These are phyloP conservation scores for Chytriomyces sp. DNA, from an alignment of 192 early-diverging fungal species.

Conservation along the genomic window DNA sequence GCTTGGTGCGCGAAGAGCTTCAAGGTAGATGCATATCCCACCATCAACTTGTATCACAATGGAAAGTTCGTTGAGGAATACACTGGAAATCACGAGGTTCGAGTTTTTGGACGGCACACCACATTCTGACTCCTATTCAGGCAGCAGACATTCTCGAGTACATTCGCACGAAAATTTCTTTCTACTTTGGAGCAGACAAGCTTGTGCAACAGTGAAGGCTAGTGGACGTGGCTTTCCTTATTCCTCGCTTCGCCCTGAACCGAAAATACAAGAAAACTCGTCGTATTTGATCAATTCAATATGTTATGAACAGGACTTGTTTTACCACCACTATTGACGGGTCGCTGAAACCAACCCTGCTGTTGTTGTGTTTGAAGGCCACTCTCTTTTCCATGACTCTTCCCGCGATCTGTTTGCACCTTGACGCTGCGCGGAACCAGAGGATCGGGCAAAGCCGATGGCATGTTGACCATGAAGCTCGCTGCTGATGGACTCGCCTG, in stretches of 20 bases:
- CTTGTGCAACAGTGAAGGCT: neutral
- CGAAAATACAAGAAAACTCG: too few species aligned
- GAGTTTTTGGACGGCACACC: too few species aligned
- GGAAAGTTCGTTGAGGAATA: conserved; percentile 41
- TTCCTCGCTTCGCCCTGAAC: neutral
- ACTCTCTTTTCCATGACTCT: neutral
- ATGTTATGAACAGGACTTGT: neutral
- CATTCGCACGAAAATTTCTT: conserved; percentile 15
- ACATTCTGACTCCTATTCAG: too few species aligned
- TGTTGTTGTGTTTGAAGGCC: too few species aligned
- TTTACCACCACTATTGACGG: conserved; percentile 13
- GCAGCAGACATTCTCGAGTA: conserved; percentile 4
- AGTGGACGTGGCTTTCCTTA: neutral
- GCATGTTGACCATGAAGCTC: too few species aligned
- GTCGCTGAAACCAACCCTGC: neutral
- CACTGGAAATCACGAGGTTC: conserved; percentile 34
- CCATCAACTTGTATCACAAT: conserved; percentile 38
- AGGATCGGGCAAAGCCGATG: neutral
- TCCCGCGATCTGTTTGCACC: neutral
- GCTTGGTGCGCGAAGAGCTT: conserved; percentile 25
- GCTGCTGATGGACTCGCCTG: too few species aligned
- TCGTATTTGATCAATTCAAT: neutral
- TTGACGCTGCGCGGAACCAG: neutral
- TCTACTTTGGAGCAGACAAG: conserved; percentile 15
- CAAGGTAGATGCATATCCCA: conserved; percentile 29